phyloP scores from a whole-genome alignment of 495 filamentous ascomycete genomes.

The Penicillium bovifimosum region DNA sequence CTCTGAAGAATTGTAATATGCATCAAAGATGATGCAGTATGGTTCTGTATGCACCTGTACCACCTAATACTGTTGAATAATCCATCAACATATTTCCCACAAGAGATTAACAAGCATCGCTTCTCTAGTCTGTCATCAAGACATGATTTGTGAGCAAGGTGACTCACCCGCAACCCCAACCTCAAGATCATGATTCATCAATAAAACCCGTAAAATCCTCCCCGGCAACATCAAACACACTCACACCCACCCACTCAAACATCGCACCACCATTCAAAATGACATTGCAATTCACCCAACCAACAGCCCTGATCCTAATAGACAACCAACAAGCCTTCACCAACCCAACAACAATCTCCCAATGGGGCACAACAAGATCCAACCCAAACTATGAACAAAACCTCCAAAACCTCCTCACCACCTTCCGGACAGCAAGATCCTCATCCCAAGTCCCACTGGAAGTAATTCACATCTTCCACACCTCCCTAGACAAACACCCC shows the following conservation, averaged over 20 bases:
- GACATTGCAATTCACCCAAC: conserved; percentile 18
- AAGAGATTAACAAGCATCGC: too few species aligned
- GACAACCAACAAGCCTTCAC: conserved; percentile 52
- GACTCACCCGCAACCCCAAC: background rate
- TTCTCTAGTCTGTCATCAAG: background rate
- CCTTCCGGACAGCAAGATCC: conserved; percentile 33
- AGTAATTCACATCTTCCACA: conserved; percentile 46
- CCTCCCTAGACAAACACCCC: conserved; percentile 28
- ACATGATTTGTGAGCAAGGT: conserved; percentile 5
- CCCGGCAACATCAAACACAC: background rate
- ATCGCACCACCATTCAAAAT: background rate
- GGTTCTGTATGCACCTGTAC: too few species aligned
- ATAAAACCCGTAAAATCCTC: background rate
- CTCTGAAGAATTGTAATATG: too few species aligned
- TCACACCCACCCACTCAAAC: background rate
- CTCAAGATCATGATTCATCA: too few species aligned
- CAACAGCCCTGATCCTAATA: conserved; percentile 52
- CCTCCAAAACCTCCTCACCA: conserved; percentile 33
- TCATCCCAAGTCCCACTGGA: conserved; percentile 19
- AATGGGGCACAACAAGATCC: conserved; percentile 40
- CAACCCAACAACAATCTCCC: conserved; percentile 28
- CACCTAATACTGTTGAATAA: too few species aligned
- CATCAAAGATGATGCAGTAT: too few species aligned
- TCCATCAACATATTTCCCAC: too few species aligned
- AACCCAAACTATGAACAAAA: conserved; percentile 45